Evolutionary conservation across 306 rosid genomes (phyloP), one percentile per base, ranked within the genome.

Genomic region (Lotus japonicus): DNA sequence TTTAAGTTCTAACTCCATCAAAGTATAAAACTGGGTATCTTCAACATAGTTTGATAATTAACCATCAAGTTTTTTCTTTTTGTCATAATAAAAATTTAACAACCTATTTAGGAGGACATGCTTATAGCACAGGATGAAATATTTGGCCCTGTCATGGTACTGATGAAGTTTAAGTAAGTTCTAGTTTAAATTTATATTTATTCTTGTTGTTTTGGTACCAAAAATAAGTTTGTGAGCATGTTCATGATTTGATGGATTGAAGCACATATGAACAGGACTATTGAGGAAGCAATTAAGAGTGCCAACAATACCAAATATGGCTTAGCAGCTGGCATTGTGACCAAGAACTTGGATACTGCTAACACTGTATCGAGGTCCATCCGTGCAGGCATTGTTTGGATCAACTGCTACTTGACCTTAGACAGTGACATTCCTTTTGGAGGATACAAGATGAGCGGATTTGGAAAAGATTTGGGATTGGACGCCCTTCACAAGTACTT

Each of bases 371-470:
- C 96, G 7, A 84, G 97, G 62, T 84, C 91, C 13, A 83, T 88
- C 11, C 80, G 84, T 7, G 96, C 97, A 0, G 97, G 96, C 6
- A 33, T 45, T 0, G 64, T 91, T 54, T 91, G 97, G 96, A 76
- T 91, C 18, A 88, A 91, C 7, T 91, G 89, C 79, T 91, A 86
- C 79, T 70, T 84, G 0, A 81, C 55, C 8, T 12, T 72, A 0
- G 97, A 79, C 4, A 5, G 5, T 1, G 88, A 83, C 17, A 54
- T 86, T 66, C 92, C 97, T 21, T 76, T 41, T 13, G 97, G 97
- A 58, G 97, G 97, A 6, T 88, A 80, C 42, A 88, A 91, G 67
- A 67, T 74, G 84, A 91, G 96, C 57, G 97, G 97, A 12, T 81
- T 86, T 58, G 97, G 97, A 26, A 86, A 62, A 64, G 97, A 88